phyloP scores from a whole-genome alignment of 2,329 filamentous ascomycete species.

The Fusarium tuaranense region DNA sequence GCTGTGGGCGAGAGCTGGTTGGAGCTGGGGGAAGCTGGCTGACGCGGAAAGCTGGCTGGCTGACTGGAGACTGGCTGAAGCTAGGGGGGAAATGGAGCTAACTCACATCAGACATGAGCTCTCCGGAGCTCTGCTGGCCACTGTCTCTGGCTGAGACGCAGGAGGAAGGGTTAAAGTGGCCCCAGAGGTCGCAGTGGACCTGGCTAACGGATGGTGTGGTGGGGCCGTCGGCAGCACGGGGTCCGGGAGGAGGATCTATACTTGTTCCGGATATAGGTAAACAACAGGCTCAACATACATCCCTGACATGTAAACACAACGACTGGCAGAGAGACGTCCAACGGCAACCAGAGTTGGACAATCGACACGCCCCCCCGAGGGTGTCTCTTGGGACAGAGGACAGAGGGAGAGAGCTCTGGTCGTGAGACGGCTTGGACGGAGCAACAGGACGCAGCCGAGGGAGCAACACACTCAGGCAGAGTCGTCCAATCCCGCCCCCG shows the following conservation, averaged over 20 bases:
- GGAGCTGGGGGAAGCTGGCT: constrained; percentile 33
- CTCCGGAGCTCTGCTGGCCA: constrained; percentile 33
- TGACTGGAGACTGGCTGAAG: constrained; percentile 36
- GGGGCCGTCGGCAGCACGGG: constrained; percentile 27
- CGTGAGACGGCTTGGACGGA: constrained; percentile 22
- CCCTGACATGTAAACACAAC: constrained; percentile 39
- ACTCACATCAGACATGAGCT: constrained; percentile 35
- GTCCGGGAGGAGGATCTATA: constrained; percentile 19
- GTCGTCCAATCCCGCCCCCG: constrained; percentile 48
- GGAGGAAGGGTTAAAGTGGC: constrained; percentile 38
- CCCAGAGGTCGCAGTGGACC: constrained; percentile 21
- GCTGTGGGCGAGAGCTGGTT: constrained; percentile 29
- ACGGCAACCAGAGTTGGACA: constrained; percentile 21
- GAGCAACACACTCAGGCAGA: constrained; percentile 32
- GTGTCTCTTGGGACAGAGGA: constrained; percentile 10
- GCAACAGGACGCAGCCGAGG: constrained; percentile 35
- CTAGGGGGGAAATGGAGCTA: constrained; percentile 26
- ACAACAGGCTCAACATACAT: constrained; percentile 38
- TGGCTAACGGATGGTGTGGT: constrained; percentile 9
- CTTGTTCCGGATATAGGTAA: constrained; percentile 38
- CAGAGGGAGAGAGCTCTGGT: neutral
- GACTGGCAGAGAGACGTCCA: constrained; percentile 36
- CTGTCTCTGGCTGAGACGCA: constrained; percentile 41
- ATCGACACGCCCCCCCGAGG: constrained; percentile 41
- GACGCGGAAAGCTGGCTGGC: constrained; percentile 31